These are phyloP conservation scores for Scheffersomyces coipomensis DNA, from an alignment of 805 yeast species.

Conservation along the genomic window DNA sequence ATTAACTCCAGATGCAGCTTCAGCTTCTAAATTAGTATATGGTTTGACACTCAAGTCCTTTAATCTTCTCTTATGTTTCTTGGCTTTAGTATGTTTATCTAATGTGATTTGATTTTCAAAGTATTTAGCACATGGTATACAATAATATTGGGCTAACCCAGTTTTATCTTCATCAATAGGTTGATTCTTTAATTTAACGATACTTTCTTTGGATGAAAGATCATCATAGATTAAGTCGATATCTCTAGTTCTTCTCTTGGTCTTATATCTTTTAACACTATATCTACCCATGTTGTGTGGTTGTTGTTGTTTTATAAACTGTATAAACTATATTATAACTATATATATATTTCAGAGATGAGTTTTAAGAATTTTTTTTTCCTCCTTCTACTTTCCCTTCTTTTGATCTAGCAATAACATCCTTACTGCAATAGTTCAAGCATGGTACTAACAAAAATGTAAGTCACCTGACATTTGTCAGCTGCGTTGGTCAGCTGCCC, in stretches of 20 bases:
- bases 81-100: conserved; percentile 69
- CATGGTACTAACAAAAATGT: neutral
- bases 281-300: conserved; percentile 71
- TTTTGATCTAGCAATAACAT: neutral
- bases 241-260: conserved; percentile 84
- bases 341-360: conserved; percentile 5
- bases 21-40: conserved; percentile 83
- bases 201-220: conserved; percentile 60
- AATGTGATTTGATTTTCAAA: conserved; percentile 76
- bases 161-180: conserved; percentile 86
- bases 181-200: conserved; percentile 69
- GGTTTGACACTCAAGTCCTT: conserved; percentile 75
- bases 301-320: neutral
- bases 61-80: conserved; percentile 84
- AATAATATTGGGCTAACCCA: conserved; percentile 92
- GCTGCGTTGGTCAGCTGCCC: too few relatives aligned
- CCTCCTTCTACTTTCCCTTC: too few relatives aligned
- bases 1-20: conserved; percentile 85
- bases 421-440: neutral
- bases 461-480: neutral
- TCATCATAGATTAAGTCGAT: conserved; percentile 81
- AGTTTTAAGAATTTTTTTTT: conserved; percentile 1
- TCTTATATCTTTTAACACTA: conserved; percentile 82
- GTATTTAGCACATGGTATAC: conserved; percentile 92
- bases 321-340: neutral